Evolutionary conservation across 441 rosid species (phyloP).

Genomic region (Populus hybrid): DNA sequence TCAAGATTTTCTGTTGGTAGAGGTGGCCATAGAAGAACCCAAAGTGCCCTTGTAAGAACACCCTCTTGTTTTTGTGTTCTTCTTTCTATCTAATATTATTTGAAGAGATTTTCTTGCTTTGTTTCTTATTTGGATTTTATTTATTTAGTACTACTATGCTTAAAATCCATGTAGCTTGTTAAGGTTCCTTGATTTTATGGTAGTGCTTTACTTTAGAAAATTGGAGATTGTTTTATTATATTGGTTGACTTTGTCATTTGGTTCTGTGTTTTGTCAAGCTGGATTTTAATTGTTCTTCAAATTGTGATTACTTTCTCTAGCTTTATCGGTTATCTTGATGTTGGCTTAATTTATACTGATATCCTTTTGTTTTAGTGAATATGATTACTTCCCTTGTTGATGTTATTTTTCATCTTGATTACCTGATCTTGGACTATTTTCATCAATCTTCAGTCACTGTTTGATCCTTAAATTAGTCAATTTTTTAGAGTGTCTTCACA

Average conservation of each 20-base stretch:
- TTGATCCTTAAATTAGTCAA: neutral
- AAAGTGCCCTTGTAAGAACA: constrained; percentile 68
- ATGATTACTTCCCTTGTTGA: neutral
- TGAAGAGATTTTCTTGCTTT: neutral
- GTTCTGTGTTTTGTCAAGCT: neutral
- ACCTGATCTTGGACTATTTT: constrained; percentile 1
- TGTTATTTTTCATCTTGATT: neutral
- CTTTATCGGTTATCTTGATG: neutral
- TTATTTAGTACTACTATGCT: neutral
- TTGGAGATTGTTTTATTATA: neutral
- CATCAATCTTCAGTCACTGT: neutral
- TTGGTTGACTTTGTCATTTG: neutral
- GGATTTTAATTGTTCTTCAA: neutral
- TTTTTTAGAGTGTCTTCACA: neutral
- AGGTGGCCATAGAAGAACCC: constrained; percentile 71
- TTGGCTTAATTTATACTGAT: neutral
- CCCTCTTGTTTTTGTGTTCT: neutral
- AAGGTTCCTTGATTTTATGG: neutral
- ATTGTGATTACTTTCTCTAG: neutral
- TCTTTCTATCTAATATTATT: neutral
- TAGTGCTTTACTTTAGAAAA: neutral
- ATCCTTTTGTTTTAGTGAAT: neutral
- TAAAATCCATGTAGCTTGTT: neutral
- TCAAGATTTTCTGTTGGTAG: constrained; percentile 74
- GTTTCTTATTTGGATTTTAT: neutral